Conservation (phyloP, 768 basidiomycete genomes). For the Collybia mongolica region DNA sequence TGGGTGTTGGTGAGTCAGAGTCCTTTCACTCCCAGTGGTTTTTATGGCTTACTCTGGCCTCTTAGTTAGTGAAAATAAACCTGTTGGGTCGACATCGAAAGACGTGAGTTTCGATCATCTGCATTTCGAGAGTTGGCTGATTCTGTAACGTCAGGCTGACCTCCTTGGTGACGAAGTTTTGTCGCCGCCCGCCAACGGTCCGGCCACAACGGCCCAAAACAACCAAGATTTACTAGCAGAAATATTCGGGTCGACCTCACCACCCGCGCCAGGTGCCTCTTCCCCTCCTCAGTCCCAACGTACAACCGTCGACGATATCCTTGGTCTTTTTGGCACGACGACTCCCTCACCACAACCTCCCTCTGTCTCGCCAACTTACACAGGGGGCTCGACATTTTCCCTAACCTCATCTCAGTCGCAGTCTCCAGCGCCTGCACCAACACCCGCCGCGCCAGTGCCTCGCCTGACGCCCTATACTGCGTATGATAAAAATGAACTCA, state of each 20-base stretch:
- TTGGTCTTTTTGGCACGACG: slow-evolving; percentile 74
- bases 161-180: slow-evolving; percentile 78
- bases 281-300: slow-evolving; percentile 45
- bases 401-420: slow-evolving; percentile 36
- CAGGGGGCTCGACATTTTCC: slow-evolving; percentile 29
- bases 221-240: slow-evolving; percentile 90
- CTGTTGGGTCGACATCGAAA: slow-evolving; percentile 88
- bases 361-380: slow-evolving; percentile 10
- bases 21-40: not conserved
- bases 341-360: slow-evolving; percentile 17
- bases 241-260: slow-evolving; percentile 73
- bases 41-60: not conserved
- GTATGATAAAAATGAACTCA: slow-evolving; percentile 89
- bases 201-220: slow-evolving; percentile 44
- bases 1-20: slow-evolving; percentile 73
- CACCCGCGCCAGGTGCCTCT: slow-evolving; percentile 32
- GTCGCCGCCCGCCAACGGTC: slow-evolving; percentile 38
- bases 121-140: slow-evolving; percentile 3
- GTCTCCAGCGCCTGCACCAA: slow-evolving; percentile 11
- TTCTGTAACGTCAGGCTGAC: slow-evolving; percentile 48
- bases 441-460: slow-evolving; percentile 35
- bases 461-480: slow-evolving; percentile 76
- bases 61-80: slow-evolving; percentile 91
- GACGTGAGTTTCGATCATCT: slow-evolving; percentile 45
- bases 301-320: slow-evolving; percentile 83